phyloP scores from a whole-genome alignment of 2,329 filamentous ascomycete genomes.

The Xylariales sp. region DNA sequence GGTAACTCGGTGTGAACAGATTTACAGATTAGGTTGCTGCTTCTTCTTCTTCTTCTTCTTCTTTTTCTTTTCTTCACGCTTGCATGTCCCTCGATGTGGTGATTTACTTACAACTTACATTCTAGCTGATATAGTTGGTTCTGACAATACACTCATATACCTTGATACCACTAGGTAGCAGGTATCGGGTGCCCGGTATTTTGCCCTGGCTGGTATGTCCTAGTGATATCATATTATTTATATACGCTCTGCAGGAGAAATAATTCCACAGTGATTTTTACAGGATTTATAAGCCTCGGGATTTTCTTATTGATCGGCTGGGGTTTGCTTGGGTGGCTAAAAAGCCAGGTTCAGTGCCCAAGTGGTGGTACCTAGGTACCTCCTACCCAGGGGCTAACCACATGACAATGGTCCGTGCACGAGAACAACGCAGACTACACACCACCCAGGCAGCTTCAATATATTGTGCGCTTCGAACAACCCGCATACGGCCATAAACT shows the following conservation, averaged over 20 bases:
- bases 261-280: neutral
- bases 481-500: neutral
- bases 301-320: conserved; percentile 19
- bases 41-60: neutral
- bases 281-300: conserved; percentile 30
- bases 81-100: neutral
- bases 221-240: conserved; percentile 7
- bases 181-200: too few species aligned
- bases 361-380: too few species aligned
- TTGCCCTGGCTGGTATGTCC: too few species aligned
- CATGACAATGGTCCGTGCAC: too few species aligned
- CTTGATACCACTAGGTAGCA: too few species aligned
- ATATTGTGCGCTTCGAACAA: neutral
- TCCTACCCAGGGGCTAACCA: too few species aligned
- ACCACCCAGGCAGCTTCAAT: neutral
- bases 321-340: conserved; percentile 11
- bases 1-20: neutral
- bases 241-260: conserved; percentile 7
- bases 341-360: too few species aligned
- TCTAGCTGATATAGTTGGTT: neutral
- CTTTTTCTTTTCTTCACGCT: neutral
- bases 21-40: neutral
- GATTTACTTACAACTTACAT: neutral
- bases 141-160: too few species aligned
- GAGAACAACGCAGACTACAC: too few species aligned